Evolutionary conservation across 1,284 basidiomycete genomes (phyloP).

Genomic region (Moesziomyces globuligerus): DNA sequence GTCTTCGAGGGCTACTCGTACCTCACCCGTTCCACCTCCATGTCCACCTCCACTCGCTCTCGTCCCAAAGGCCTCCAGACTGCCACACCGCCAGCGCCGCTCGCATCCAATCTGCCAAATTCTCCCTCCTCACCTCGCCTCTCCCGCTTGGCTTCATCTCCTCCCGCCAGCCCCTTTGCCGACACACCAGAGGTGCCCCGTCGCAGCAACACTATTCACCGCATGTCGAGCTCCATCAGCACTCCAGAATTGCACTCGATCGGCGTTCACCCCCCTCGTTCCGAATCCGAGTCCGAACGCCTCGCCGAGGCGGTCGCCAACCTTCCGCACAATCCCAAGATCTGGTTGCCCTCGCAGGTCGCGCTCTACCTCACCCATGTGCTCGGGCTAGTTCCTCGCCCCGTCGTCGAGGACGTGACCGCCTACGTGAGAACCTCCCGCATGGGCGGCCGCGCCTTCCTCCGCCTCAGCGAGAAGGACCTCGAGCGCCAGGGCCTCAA

Average conservation of each 20-base stretch:
- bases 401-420: constrained; percentile 59
- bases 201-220: constrained; percentile 27
- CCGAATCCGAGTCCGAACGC: constrained; percentile 26
- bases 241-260: constrained; percentile 14
- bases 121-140: constrained; percentile 25
- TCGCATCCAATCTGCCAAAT: constrained; percentile 2
- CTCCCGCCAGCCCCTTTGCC: constrained; percentile 6
- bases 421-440: constrained; percentile 51
- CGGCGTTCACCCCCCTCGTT: constrained; percentile 10
- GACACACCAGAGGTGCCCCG: constrained; percentile 15
- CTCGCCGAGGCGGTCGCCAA: constrained; percentile 40
- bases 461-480: constrained; percentile 55
- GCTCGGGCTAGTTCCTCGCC: constrained; percentile 56
- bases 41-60: constrained; percentile 55
- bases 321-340: constrained; percentile 54
- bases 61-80: constrained; percentile 46
- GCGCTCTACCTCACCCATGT: constrained; percentile 60
- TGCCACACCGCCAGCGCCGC: constrained; percentile 6
- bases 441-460: constrained; percentile 59
- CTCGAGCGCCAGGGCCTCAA: constrained; percentile 58
- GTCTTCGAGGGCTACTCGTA: constrained; percentile 60
- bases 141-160: constrained; percentile 4
- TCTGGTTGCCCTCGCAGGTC: constrained; percentile 59
- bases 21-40: constrained; percentile 51
- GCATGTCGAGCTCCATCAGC: constrained; percentile 28